Evolutionary conservation across 352 stramenopile species (phyloP).

Genomic region (Globisporangium alternatum): DNA sequence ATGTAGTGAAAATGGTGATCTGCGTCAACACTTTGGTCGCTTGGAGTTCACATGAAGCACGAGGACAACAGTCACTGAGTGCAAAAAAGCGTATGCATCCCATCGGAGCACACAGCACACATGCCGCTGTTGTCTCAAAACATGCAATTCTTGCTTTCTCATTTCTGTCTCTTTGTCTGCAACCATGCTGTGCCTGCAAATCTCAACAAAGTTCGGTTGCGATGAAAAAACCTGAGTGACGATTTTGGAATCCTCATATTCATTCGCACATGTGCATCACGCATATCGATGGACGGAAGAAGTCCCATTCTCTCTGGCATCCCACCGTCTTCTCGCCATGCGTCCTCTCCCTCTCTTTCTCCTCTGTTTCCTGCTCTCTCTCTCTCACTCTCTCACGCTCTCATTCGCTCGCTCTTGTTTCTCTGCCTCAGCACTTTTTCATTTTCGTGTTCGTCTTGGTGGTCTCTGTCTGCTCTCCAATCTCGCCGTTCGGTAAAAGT

Average conservation of each 20-base stretch:
- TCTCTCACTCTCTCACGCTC: slow-evolving; percentile 13
- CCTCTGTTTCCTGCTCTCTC: slow-evolving; percentile 8
- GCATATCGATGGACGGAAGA: slow-evolving; percentile 14
- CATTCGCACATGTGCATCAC: slow-evolving; percentile 16
- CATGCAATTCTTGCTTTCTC: slow-evolving; percentile 15
- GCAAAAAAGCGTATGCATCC: slow-evolving; percentile 9
- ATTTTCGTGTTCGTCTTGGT: slow-evolving; percentile 3
- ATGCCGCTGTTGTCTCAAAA: slow-evolving; percentile 12
- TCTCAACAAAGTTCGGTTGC: slow-evolving; percentile 1
- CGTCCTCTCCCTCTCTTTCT: slow-evolving; percentile 2
- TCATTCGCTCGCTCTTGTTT: slow-evolving; percentile 16
- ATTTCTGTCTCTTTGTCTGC: not conserved
- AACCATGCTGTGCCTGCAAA: not conserved
- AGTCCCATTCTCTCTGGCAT: slow-evolving; percentile 1
- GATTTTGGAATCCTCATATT: slow-evolving; percentile 17
- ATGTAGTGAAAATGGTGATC: not conserved
- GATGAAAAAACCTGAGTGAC: slow-evolving; percentile 6
- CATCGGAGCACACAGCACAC: slow-evolving; percentile 3
- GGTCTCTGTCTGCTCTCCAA: slow-evolving; percentile 10
- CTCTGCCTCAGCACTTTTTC: slow-evolving; percentile 14
- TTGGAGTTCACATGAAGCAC: not conserved
- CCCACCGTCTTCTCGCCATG: not conserved
- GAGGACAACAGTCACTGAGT: not conserved
- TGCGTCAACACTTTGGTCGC: not conserved
- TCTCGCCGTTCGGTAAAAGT: slow-evolving; percentile 1